Percentiles rank a stretch among this genome's conserved stretches.
Evolutionary conservation across 2,329 filamentous ascomycete species (phyloP).

Genomic region (Xylaria sp.): DNA sequence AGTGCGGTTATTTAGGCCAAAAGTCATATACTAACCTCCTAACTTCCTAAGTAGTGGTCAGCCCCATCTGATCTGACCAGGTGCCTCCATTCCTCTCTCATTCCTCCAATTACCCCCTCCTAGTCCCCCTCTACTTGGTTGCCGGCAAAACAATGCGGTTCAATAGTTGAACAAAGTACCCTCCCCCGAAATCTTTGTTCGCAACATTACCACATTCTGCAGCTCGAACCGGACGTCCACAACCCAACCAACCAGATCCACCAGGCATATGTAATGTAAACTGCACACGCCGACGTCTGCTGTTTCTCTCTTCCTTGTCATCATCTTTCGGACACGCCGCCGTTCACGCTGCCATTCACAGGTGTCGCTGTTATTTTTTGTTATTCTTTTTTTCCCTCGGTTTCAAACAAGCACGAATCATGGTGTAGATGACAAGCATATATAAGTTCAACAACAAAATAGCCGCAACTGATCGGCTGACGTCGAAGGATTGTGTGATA

Average conservation of each 20-base stretch:
- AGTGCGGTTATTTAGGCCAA: slow-evolving; percentile 14
- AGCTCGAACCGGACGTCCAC: neutral
- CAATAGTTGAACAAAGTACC: neutral
- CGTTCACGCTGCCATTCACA: neutral
- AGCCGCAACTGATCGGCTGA: slow-evolving; percentile 10
- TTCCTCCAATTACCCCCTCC: slow-evolving; percentile 16
- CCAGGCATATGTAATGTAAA: slow-evolving; percentile 10
- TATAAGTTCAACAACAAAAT: neutral
- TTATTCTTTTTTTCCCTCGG: neutral
- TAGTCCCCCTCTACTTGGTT: neutral
- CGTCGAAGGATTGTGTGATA: neutral
- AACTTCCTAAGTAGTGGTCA: neutral
- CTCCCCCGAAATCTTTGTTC: slow-evolving; percentile 9
- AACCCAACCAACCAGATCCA: neutral
- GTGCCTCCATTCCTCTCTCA: neutral
- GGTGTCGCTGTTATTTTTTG: slow-evolving; percentile 1
- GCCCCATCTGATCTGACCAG: neutral
- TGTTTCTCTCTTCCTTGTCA: neutral
- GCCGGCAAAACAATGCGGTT: slow-evolving; percentile 14
- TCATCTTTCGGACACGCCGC: neutral
- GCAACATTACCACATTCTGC: neutral
- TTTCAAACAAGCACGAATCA: neutral
- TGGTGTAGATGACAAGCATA: slow-evolving; percentile 5
- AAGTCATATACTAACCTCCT: neutral
- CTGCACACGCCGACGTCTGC: neutral